These are phyloP conservation scores for Fusarium sublunatum DNA, from an alignment of 2,329 filamentous ascomycete genomes.

Conservation along the genomic window DNA sequence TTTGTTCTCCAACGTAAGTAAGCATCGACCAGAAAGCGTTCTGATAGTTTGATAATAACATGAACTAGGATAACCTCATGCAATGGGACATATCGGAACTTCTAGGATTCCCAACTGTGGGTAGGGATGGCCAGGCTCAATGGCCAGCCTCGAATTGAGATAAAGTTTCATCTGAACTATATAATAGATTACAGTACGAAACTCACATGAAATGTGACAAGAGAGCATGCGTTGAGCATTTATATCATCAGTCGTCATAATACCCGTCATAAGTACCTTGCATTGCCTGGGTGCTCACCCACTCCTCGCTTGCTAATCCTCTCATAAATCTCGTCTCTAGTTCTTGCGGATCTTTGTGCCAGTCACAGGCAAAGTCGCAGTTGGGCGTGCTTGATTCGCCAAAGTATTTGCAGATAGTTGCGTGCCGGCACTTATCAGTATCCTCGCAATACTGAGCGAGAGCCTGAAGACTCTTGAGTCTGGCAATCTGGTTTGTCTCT, in stretches of 20 bases:
- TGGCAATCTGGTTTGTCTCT: conserved; percentile 59
- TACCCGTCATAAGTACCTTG: conserved; percentile 67
- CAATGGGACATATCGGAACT: conserved; percentile 45
- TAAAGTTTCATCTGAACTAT: neutral
- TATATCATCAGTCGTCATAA: conserved; percentile 57
- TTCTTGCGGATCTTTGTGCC: conserved; percentile 74
- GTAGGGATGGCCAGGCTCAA: conserved; percentile 17
- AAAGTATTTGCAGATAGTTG: conserved; percentile 80
- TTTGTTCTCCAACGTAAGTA: conserved; percentile 37
- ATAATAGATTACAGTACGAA: neutral
- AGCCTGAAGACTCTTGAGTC: conserved; percentile 71
- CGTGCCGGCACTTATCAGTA: conserved; percentile 78
- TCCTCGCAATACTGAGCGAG: conserved; percentile 86
- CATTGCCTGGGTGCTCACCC: conserved; percentile 71
- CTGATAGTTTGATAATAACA: conserved; percentile 11
- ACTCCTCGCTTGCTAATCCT: conserved; percentile 70
- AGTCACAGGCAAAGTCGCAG: conserved; percentile 82
- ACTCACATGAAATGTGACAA: neutral
- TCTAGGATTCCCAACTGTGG: conserved; percentile 34
- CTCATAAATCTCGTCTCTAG: conserved; percentile 67
- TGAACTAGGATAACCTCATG: conserved; percentile 36
- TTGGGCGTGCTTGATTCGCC: conserved; percentile 69
- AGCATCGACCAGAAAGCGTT: neutral
- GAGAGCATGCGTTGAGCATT: neutral
- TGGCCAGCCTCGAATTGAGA: conserved; percentile 31